Conservation (phyloP, 2,329 filamentous ascomycete genomes). For the Aspergillus latus region DNA sequence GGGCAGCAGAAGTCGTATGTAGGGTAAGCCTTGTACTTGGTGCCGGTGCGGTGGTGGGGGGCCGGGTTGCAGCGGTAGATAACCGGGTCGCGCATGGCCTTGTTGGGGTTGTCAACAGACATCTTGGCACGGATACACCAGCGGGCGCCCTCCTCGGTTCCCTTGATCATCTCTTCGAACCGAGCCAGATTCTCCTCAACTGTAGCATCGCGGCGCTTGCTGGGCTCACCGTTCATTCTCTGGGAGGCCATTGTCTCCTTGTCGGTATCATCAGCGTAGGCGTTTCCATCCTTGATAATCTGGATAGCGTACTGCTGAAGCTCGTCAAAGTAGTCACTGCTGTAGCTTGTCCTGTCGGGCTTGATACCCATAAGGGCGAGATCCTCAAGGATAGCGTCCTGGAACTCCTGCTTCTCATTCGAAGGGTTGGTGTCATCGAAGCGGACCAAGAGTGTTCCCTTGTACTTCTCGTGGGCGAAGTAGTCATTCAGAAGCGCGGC, state of each 20-base stretch:
- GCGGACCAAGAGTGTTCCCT: slow-evolving; percentile 84
- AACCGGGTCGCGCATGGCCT: slow-evolving; percentile 92
- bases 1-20: slow-evolving; percentile 68
- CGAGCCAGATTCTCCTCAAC: slow-evolving; percentile 81
- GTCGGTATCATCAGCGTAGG: slow-evolving; percentile 92
- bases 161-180: slow-evolving; percentile 92
- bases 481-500: slow-evolving; percentile 92
- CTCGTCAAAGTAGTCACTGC: slow-evolving; percentile 92
- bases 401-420: slow-evolving; percentile 95
- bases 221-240: slow-evolving; percentile 80
- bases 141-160: slow-evolving; percentile 71
- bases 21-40: slow-evolving; percentile 65
- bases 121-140: slow-evolving; percentile 97
- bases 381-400: slow-evolving; percentile 92
- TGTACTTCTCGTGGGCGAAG: slow-evolving; percentile 91
- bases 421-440: slow-evolving; percentile 98
- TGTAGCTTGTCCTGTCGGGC: slow-evolving; percentile 82
- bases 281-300: slow-evolving; percentile 82
- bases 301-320: slow-evolving; percentile 82
- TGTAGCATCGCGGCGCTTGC: slow-evolving; percentile 72
- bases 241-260: slow-evolving; percentile 84
- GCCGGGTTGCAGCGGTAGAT: slow-evolving; percentile 89
- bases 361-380: slow-evolving; percentile 87
- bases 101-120: slow-evolving; percentile 87
- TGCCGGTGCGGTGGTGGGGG: slow-evolving; percentile 63